Percentiles rank a stretch among this genome's conserved stretches.
phyloP scores from a whole-genome alignment of 805 yeast species.

The Starmerella stellata region DNA sequence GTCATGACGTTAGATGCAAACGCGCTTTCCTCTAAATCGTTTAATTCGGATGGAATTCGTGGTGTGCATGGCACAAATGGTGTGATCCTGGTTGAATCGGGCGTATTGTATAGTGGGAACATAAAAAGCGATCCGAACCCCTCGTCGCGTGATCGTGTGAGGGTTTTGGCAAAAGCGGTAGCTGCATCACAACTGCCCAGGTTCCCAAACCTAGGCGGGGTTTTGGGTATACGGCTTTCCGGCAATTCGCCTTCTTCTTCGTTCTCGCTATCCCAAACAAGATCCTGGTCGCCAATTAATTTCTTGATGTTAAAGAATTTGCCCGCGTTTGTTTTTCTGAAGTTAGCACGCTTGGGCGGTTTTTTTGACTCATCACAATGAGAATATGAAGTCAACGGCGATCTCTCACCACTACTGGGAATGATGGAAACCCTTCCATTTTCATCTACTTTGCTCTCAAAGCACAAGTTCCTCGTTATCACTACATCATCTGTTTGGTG shows the following conservation, averaged over 20 bases:
- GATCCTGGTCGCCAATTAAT: constrained; percentile 1
- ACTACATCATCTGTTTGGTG: not conserved
- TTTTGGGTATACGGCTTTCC: constrained; percentile 1
- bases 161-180: constrained; percentile 13
- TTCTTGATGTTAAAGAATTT: not conserved
- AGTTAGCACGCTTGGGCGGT: not conserved
- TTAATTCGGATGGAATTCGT: constrained; percentile 4
- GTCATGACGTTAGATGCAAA: constrained; percentile 10
- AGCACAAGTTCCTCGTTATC: not conserved
- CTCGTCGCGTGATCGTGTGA: constrained; percentile 10
- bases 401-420: too few relatives aligned
- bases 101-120: constrained; percentile 10
- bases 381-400: too few relatives aligned
- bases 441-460: not conserved
- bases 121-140: constrained; percentile 11
- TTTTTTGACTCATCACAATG: too few relatives aligned
- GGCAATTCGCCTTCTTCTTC: not conserved
- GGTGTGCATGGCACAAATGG: constrained; percentile 11
- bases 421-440: not conserved
- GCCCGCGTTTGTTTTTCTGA: not conserved
- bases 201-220: constrained; percentile 13
- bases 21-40: constrained; percentile 2
- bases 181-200: constrained; percentile 14
- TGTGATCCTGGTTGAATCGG: constrained; percentile 4
- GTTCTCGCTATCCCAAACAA: constrained; percentile 7